Percentiles rank a stretch among this genome's conserved stretches.
Evolutionary conservation across 139 green algal genomes (phyloP).

Genomic region (Chlorella sp.): DNA sequence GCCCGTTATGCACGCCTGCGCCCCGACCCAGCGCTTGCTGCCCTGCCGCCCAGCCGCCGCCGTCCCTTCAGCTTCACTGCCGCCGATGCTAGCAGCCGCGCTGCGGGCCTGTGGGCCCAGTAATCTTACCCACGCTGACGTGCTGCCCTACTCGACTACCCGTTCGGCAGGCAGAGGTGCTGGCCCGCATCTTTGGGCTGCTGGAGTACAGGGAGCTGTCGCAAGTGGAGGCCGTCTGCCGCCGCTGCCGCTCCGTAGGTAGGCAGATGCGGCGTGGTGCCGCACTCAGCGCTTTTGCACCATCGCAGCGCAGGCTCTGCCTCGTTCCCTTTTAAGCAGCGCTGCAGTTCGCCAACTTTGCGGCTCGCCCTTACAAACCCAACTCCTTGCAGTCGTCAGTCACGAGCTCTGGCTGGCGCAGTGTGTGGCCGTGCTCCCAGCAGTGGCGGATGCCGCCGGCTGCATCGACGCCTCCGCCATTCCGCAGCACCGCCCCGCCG

Average conservation of each 20-base stretch:
- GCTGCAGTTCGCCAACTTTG: too few species aligned
- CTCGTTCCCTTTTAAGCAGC: too few species aligned
- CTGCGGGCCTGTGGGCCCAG: too few species aligned
- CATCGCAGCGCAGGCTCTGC: neutral
- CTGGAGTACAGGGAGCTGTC: neutral
- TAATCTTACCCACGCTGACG: too few species aligned
- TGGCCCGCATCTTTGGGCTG: conserved; percentile 19
- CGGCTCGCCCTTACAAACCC: neutral
- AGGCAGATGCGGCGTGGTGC: neutral
- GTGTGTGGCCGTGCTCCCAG: conserved; percentile 11
- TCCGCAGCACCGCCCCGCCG: neutral
- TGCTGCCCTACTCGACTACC: too few species aligned
- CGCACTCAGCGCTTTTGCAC: neutral
- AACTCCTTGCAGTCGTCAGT: neutral
- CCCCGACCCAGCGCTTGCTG: too few species aligned
- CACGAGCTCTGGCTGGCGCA: conserved; percentile 4
- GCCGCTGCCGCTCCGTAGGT: conserved; percentile 14
- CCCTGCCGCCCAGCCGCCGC: too few species aligned
- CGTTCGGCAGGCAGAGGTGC: conserved; percentile 35
- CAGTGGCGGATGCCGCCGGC: neutral
- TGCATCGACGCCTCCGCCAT: neutral
- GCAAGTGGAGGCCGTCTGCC: conserved; percentile 9
- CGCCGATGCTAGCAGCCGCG: neutral
- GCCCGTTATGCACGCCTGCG: too few species aligned
- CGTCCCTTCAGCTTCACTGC: neutral